Conservation (phyloP, 495 filamentous ascomycete species). For the Podospora didyma region DNA sequence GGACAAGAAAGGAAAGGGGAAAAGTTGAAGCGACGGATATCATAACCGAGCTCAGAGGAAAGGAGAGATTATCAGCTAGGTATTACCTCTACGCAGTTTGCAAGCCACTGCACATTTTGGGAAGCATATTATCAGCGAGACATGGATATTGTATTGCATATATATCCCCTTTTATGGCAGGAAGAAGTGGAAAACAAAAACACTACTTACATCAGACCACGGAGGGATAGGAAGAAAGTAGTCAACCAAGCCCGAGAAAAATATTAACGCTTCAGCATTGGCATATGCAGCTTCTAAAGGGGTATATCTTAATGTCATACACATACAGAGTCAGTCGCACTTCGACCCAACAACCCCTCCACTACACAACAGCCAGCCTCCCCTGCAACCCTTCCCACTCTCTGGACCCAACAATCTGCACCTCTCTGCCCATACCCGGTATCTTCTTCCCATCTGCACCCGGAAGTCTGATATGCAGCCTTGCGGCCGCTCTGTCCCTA, state of each 20-base stretch:
- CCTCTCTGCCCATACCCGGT: conserved; percentile 20
- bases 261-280: not conserved
- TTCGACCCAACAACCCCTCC: conserved; percentile 2
- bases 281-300: not conserved
- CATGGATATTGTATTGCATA: too few species aligned
- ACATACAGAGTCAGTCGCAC: too few species aligned
- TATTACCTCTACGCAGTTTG: too few species aligned
- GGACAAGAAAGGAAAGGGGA: conserved; percentile 44
- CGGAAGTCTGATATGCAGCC: conserved; percentile 43
- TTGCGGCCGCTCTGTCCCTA: conserved; percentile 40
- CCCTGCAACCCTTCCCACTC: conserved; percentile 43
- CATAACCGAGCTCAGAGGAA: too few species aligned
- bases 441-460: conserved; percentile 30
- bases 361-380: conserved; percentile 10
- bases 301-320: conserved; percentile 2
- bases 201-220: too few species aligned
- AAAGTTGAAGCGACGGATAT: too few species aligned
- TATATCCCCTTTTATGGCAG: too few species aligned
- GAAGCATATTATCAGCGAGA: too few species aligned
- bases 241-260: not conserved
- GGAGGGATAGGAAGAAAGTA: too few species aligned
- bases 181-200: too few species aligned
- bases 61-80: too few species aligned
- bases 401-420: conserved; percentile 38
- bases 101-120: too few species aligned